Evolutionary conservation across 441 rosid genomes (phyloP).

Genomic region (Populus hybrid): DNA sequence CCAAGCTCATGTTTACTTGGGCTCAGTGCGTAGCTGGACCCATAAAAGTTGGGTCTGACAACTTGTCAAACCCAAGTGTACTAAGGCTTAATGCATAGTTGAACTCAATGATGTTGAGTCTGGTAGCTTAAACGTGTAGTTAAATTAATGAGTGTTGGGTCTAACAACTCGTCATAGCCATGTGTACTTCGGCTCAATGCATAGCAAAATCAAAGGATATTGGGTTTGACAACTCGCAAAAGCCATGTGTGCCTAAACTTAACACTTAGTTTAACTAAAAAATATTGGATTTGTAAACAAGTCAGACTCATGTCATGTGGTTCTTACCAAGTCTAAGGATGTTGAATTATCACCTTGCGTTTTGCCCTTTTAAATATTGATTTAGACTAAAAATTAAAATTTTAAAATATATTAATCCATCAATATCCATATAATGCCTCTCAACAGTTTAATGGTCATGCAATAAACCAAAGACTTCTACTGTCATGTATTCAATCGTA

Average conservation of each 20-base stretch:
- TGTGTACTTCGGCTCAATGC: too few relatives aligned
- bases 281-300: background rate
- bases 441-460: background rate
- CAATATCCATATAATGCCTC: background rate
- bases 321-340: too few relatives aligned
- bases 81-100: too few relatives aligned
- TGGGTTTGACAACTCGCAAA: background rate
- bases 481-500: background rate
- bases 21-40: accelerated
- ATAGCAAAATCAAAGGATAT: background rate
- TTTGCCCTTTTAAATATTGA: too few relatives aligned
- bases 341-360: too few relatives aligned
- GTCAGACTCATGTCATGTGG: background rate
- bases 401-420: background rate
- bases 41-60: accelerated
- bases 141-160: too few relatives aligned
- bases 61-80: too few relatives aligned
- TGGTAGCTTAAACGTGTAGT: too few relatives aligned
- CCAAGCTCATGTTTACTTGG: accelerated
- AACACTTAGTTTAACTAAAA: accelerated
- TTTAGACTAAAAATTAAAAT: background rate
- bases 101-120: too few relatives aligned
- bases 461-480: background rate
- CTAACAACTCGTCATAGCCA: too few relatives aligned
- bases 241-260: accelerated